These are phyloP conservation scores for Ophiosphaerella narmari DNA, from an alignment of 2,329 filamentous ascomycete species.

Conservation along the genomic window DNA sequence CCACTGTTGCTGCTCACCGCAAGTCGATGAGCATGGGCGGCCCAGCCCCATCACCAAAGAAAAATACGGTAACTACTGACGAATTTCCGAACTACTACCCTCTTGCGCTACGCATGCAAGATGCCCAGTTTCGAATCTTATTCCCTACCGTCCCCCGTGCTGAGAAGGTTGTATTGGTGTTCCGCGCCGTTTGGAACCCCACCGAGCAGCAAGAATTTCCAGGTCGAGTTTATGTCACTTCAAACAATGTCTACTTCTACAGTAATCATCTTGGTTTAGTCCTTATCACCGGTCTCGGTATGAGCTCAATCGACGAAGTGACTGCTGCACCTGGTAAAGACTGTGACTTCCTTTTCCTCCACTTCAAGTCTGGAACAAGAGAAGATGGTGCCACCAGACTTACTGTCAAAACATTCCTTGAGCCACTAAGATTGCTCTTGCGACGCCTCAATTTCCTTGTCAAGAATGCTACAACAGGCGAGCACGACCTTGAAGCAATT, in stretches of 20 bases:
- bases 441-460: constrained; percentile 83
- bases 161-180: constrained; percentile 88
- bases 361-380: constrained; percentile 68
- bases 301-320: constrained; percentile 82
- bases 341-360: constrained; percentile 90
- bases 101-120: constrained; percentile 78
- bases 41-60: constrained; percentile 24
- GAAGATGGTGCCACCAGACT: constrained; percentile 71
- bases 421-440: constrained; percentile 81
- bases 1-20: constrained; percentile 49
- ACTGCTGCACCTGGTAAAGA: constrained; percentile 87
- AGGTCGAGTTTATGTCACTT: constrained; percentile 85
- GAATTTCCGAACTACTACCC: constrained; percentile 79
- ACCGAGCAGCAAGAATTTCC: constrained; percentile 78
- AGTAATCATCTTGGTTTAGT: constrained; percentile 92
- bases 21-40: constrained; percentile 62
- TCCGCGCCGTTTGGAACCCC: constrained; percentile 86
- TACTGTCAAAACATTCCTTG: constrained; percentile 90
- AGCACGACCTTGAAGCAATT: constrained; percentile 71
- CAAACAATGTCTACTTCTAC: constrained; percentile 91
- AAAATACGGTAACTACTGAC: constrained; percentile 45
- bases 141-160: constrained; percentile 79
- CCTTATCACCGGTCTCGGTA: constrained; percentile 75
- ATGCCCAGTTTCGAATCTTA: constrained; percentile 88
- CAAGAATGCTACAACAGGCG: constrained; percentile 74